A percentile compares a stretch with the other conserved stretches of the same genome.
phyloP scores from a whole-genome alignment of 257 asterid genomes.

The Cinchona pubescens region DNA sequence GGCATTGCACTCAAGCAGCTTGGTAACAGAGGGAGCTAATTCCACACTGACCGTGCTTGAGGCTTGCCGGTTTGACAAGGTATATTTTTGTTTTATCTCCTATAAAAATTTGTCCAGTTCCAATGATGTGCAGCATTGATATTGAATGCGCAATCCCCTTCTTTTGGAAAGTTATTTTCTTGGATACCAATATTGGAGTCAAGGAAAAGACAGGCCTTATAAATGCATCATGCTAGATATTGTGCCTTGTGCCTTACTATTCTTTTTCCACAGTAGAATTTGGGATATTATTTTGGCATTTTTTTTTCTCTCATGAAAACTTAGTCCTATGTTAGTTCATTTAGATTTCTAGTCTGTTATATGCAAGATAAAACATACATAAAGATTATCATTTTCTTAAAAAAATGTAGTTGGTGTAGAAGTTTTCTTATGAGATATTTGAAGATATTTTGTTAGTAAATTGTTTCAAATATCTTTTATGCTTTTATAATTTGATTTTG shows the following conservation, averaged over 20 bases:
- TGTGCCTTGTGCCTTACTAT: background rate
- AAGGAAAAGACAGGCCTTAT: background rate
- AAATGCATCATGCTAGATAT: background rate
- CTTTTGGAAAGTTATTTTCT: background rate
- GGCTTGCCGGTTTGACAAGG: slow-evolving; percentile 97
- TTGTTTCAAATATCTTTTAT: background rate
- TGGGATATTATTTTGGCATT: background rate
- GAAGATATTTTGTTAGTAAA: background rate
- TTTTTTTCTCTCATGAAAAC: background rate
- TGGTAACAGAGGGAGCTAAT: slow-evolving; percentile 63
- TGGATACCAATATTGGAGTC: background rate
- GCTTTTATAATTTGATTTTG: background rate
- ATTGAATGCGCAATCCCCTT: slow-evolving; percentile 4
- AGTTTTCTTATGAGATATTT: background rate
- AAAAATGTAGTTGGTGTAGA: background rate
- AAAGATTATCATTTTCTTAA: background rate
- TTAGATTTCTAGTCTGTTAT: background rate
- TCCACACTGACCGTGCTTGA: slow-evolving; percentile 73
- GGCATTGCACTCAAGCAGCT: slow-evolving; percentile 54
- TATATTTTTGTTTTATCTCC: slow-evolving; percentile 18
- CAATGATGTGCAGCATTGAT: background rate
- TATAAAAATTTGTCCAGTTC: slow-evolving; percentile 10
- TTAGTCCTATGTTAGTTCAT: background rate
- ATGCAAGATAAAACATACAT: background rate
- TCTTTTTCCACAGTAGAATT: background rate